Conservation (phyloP, 1,284 basidiomycete species). For the Phlebopus sp. region DNA sequence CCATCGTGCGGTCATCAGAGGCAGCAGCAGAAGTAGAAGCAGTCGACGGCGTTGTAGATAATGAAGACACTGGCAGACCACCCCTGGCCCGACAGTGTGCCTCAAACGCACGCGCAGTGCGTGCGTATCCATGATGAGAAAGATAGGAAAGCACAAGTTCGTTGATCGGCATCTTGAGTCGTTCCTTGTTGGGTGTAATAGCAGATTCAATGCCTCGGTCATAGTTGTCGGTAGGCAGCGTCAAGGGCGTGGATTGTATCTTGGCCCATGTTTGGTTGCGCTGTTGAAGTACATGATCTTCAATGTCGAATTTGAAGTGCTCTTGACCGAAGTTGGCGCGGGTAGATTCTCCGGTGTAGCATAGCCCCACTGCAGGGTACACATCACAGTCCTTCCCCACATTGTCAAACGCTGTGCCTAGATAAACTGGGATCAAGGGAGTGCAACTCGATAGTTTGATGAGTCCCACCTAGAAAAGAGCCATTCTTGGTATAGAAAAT, state of each 20-base stretch:
- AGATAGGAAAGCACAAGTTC: constrained; percentile 78
- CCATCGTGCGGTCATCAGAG: constrained; percentile 47
- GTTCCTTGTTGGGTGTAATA: constrained; percentile 13
- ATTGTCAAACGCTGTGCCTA: constrained; percentile 70
- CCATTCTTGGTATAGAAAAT: constrained; percentile 94
- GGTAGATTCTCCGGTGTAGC: constrained; percentile 69
- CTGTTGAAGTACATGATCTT: constrained; percentile 69
- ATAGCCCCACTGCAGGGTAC: constrained; percentile 85
- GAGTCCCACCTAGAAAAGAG: constrained; percentile 60
- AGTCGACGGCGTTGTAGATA: neutral
- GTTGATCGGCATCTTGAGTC: constrained; percentile 46
- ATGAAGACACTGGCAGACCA: constrained; percentile 17
- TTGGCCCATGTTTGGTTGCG: constrained; percentile 60
- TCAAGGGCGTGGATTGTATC: constrained; percentile 55
- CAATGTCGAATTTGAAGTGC: constrained; percentile 86
- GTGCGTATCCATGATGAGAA: constrained; percentile 74
- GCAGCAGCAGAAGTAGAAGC: constrained; percentile 11
- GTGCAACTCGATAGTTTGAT: constrained; percentile 1
- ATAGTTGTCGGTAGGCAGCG: constrained; percentile 23
- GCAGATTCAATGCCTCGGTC: constrained; percentile 10
- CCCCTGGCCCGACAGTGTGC: constrained; percentile 38
- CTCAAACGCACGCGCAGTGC: constrained; percentile 65
- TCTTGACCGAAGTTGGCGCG: constrained; percentile 85
- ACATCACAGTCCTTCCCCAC: constrained; percentile 64
- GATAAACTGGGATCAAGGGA: constrained; percentile 9